Evolutionary conservation across 208 protist species (phyloP), one percentile per base, ranked within the genome.

Genomic region (Balamuthia mandrillaris): DNA sequence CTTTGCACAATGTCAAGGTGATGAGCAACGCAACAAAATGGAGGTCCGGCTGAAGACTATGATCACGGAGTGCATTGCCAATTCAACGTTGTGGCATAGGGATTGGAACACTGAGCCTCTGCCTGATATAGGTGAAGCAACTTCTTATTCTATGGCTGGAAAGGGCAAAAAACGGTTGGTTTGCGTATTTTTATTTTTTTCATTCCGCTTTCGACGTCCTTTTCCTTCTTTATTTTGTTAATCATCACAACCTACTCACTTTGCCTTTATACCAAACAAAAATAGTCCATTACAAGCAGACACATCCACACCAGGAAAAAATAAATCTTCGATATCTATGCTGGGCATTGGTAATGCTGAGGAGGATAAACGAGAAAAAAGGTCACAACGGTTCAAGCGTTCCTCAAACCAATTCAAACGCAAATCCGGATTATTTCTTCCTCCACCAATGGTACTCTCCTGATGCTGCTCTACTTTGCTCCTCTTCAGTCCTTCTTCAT

Each of bases 91-190:
- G 70, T 79, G 70, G 70, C 52, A 27, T n/a, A 58, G 44, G 31
- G 60, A 79, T 31, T 79, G 70, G 70, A 49, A 79, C 70, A 37
- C 41, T 18, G 70, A 79, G 18, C n/a, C 70, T 1, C 70, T 79
- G 45, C 70, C 70, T 5, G 39, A 51, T 42, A n/a, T n/a, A n/a
- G n/a, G n/a, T n/a, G n/a, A n/a, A n/a, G n/a, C n/a, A n/a, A n/a
- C n/a, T n/a, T n/a, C n/a, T 58, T 33, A 1, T 4, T 18, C 47
- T 54, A 18, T 54, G 14, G 47, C 47, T n/a, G 12, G 47, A 54
- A 54, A n/a, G 47, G 12, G 12, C 47, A 18, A 54, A 18, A 54
- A 18, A 54, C 47, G 47, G 18, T 54, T n/a, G n/a, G 47, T 18
- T 54, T 18, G 18, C 47, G 18, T 54, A 12, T n/a, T 54, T 12